Base-by-base conservation (phyloP, 2,329 filamentous ascomycete species). In the Xylariales sp. region DNA sequence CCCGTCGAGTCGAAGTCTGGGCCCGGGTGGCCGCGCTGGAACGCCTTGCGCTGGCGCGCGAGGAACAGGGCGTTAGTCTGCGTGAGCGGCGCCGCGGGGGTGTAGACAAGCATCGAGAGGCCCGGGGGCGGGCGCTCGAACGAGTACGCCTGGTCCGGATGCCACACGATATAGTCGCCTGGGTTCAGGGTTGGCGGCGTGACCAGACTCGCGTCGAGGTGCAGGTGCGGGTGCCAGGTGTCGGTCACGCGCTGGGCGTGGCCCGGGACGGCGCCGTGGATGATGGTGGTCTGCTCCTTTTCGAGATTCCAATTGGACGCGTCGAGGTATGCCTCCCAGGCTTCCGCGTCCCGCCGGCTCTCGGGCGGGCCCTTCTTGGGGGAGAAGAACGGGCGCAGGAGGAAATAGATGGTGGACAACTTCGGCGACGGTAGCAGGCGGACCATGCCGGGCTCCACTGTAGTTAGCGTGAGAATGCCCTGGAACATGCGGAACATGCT, bases 401-500 rank as follows among this genome's bases (percentile, higher is more conserved):
- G 56, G 47, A 71, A 66, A 50, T 72, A 72, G 6, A 64, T 67
- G 2, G 67, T 67, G 5, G 63, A 65, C 10, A 72, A 62, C 47
- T 72, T 70, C 23, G 69, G 67, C 34, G 65, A 69, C 11, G 69
- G 69, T 16, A 70, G 58, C 34, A 72, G 59, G 5, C 66, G 63
- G 44, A 68, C 65, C 55, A 69, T 68, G 37, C 66, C 67, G 4
- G 67, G 66, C 44, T 68, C 62, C 40, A 76, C 70, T 12, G 67
- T 67, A 11, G 70, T 74, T 29, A 77, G 62, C 4, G 73, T 73
- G 5, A 78, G 57, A 33, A 77, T 68, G 37, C 74, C 74, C 51
- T 77, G 73, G 55, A 76, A 78, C 67, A 78, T 74, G 50, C 74
- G 72, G 54, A 77, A 74, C 56, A 77, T 74, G 45, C 69, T 73